phyloP scores from a whole-genome alignment of 148 eudicot species.

The Silene uniflora region DNA sequence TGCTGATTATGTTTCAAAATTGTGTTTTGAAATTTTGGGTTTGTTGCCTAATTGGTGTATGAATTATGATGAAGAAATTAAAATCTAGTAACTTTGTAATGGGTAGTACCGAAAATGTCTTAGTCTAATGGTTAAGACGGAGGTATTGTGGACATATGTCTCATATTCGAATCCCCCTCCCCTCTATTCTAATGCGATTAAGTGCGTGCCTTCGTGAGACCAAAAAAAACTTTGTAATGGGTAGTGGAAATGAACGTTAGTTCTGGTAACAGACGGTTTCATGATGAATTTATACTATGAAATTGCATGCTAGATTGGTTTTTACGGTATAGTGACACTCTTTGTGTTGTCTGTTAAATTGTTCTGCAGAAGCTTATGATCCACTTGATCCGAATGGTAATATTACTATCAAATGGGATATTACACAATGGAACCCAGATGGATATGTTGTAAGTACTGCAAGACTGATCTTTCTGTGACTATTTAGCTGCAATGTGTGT shows the following conservation, averaged over 20 bases:
- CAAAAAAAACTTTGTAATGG: too few species aligned
- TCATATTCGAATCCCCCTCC: too few species aligned
- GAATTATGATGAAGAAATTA: conserved; percentile 13
- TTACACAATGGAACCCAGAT: conserved; percentile 55
- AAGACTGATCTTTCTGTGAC: background rate
- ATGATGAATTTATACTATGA: background rate
- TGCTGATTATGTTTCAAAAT: background rate
- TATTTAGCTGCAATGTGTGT: background rate
- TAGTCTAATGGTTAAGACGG: too few species aligned
- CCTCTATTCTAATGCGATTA: too few species aligned
- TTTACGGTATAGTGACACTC: conserved; percentile 19
- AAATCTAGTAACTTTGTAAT: background rate
- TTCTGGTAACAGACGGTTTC: too few species aligned
- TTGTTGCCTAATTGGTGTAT: background rate
- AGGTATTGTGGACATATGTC: too few species aligned
- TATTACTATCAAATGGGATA: conserved; percentile 67
- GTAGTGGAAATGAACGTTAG: too few species aligned
- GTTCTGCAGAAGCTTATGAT: conserved; percentile 53
- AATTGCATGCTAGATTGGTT: conserved; percentile 3
- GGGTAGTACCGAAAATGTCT: too few species aligned
- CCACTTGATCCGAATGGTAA: conserved; percentile 67
- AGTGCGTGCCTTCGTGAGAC: too few species aligned
- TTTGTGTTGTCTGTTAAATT: conserved; percentile 10
- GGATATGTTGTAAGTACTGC: conserved; percentile 56
- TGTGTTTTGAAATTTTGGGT: background rate